Evolutionary conservation across 1,284 basidiomycete genomes (phyloP).

Genomic region (Austroboletus niveus): DNA sequence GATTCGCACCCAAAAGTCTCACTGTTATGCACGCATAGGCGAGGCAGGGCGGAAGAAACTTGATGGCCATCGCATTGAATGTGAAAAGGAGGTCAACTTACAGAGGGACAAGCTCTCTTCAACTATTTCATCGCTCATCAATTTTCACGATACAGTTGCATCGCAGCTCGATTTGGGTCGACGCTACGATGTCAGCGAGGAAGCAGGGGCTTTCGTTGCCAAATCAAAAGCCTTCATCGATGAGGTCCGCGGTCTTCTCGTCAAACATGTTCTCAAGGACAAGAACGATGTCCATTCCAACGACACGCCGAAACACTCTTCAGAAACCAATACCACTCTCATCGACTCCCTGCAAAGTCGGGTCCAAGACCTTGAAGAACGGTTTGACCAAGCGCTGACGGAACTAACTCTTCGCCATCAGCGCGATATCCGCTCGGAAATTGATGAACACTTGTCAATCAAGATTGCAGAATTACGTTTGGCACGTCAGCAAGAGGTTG

Average conservation of each 20-base stretch:
- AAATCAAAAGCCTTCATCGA: constrained; percentile 29
- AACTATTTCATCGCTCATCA: constrained; percentile 26
- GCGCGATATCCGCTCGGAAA: constrained; percentile 17
- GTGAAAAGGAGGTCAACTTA: constrained; percentile 21
- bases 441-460: constrained; percentile 20
- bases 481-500: constrained; percentile 23
- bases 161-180: constrained; percentile 29
- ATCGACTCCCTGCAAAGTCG: constrained; percentile 14
- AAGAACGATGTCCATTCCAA: constrained; percentile 5
- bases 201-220: constrained; percentile 18
- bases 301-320: constrained; percentile 1
- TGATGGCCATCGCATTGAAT: constrained; percentile 27
- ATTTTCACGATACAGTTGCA: constrained; percentile 20
- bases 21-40: constrained; percentile 28
- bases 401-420: constrained; percentile 28
- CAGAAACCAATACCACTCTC: neutral
- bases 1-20: constrained; percentile 32
- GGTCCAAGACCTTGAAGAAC: constrained; percentile 27
- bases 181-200: constrained; percentile 25
- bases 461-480: constrained; percentile 22
- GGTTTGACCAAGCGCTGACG: constrained; percentile 31
- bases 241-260: constrained; percentile 25
- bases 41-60: constrained; percentile 30
- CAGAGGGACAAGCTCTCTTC: constrained; percentile 28
- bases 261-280: constrained; percentile 18